phyloP scores from a whole-genome alignment of 2,329 filamentous ascomycete genomes.

The Leptographium flavum region DNA sequence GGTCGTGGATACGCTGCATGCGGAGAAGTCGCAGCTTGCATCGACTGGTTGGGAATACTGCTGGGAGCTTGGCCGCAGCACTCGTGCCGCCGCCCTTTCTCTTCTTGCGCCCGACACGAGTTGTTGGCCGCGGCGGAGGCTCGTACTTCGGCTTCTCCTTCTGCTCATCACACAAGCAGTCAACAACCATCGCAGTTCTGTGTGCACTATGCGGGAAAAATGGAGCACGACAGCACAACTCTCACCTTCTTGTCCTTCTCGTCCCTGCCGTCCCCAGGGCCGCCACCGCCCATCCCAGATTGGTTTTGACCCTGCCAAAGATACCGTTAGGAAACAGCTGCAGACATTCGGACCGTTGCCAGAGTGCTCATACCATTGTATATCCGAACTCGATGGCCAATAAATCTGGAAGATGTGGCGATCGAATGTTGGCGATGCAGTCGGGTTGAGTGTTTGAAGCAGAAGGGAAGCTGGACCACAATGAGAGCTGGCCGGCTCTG shows the following conservation, averaged over 20 bases:
- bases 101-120: slow-evolving; percentile 96
- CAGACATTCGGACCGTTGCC: background rate
- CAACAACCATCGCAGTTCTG: background rate
- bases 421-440: background rate
- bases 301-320: slow-evolving; percentile 63
- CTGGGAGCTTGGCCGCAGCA: slow-evolving; percentile 86
- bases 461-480: background rate
- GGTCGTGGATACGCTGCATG: slow-evolving; percentile 98
- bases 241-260: slow-evolving; percentile 93
- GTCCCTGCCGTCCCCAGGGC: slow-evolving; percentile 56
- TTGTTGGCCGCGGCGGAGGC: slow-evolving; percentile 90
- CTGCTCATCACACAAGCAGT: slow-evolving; percentile 27
- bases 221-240: background rate
- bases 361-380: background rate
- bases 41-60: slow-evolving; percentile 86
- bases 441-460: background rate
- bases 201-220: background rate
- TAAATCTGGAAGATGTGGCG: background rate
- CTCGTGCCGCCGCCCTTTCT: slow-evolving; percentile 88
- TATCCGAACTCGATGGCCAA: background rate
- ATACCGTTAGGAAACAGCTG: background rate
- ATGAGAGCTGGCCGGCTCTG: slow-evolving; percentile 1
- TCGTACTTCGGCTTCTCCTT: slow-evolving; percentile 99
- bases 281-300: slow-evolving; percentile 69
- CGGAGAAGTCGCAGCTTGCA: slow-evolving; percentile 94